Conservation (phyloP, 1,284 basidiomycete genomes). For the Cryptococcus hybrid region DNA sequence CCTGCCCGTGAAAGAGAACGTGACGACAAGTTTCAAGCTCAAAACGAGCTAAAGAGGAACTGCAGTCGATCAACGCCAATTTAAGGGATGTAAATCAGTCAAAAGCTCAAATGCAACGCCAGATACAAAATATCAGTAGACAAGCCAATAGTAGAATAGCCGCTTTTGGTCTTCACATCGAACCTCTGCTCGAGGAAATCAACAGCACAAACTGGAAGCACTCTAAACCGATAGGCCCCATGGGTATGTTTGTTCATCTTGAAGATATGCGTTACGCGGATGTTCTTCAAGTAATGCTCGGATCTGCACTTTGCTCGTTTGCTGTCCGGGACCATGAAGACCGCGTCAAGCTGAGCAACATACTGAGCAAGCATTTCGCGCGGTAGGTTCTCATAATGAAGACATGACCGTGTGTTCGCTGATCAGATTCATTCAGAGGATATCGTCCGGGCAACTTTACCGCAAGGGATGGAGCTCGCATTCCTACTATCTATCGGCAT, state of each 20-base stretch:
- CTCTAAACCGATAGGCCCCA: conserved; percentile 74
- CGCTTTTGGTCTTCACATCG: conserved; percentile 44
- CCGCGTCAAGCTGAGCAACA: conserved; percentile 58
- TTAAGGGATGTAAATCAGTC: not conserved
- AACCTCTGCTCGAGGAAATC: conserved; percentile 58
- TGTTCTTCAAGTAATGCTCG: conserved; percentile 67
- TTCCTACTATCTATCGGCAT: conserved; percentile 61
- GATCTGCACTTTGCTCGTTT: conserved; percentile 65
- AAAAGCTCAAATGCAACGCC: conserved; percentile 6
- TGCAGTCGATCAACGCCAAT: not conserved
- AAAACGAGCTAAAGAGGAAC: conserved; percentile 1
- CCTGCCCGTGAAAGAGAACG: conserved; percentile 6
- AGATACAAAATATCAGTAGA: conserved; percentile 15
- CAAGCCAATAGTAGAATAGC: conserved; percentile 56
- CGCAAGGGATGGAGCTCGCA: not conserved
- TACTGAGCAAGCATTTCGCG: conserved; percentile 54
- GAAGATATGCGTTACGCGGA: conserved; percentile 66
- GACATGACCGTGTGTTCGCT: conserved; percentile 53
- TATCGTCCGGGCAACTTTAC: conserved; percentile 17
- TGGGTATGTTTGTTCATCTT: conserved; percentile 78
- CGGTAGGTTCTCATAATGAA: conserved; percentile 26
- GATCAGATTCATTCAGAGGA: conserved; percentile 12
- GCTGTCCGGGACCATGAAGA: conserved; percentile 75
- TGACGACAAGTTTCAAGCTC: not conserved
- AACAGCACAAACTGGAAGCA: conserved; percentile 62